Evolutionary conservation across 768 basidiomycete species (phyloP), one percentile per base, ranked within the genome.

Genomic region (Podaxis sp.): DNA sequence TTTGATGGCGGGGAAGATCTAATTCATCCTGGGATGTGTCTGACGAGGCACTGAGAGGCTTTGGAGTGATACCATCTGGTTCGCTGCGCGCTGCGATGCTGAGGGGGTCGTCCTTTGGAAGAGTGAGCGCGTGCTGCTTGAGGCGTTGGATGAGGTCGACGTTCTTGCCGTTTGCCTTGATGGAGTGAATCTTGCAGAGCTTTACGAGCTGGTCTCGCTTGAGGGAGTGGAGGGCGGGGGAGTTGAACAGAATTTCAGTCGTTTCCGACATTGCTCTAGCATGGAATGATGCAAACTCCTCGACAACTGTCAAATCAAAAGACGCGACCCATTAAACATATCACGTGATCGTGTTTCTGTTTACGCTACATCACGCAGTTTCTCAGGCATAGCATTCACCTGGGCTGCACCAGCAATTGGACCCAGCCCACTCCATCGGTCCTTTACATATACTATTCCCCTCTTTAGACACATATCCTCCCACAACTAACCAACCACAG

Each of bases 191-290:
- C 73, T 93, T 93, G 85, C 92, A 94, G 55, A 94, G 80, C 65
- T 90, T 91, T 57, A 91, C 81, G 47, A 94, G 89, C 69, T 94
- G 92, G 51, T 90, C 87, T 54, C 93, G 88, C 71, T 91, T 93
- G 47, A 94, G 83, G 22, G 91, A 89, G 70, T 92, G 85, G 29
- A 94, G 74, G 1, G 93, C 92, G 0, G 92, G 90, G 3, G 91
- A 91, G 73, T 94, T 91, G 75, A 90, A 91, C 11, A 94, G 75
- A 53, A 94, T 93, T 66, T 91, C 82, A 0, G 89, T 91, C 1
- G 88, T 90, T 8, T 85, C 85, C 19, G 86, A 84, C 87, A 89
- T 88, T 24, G 37, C 57, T 40, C 49, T 50, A 1, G 49, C 49
- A 63, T 61, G 57, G 33, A 55, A n/a, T 53, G 8, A 46, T 37